Conservation (phyloP, 208 protist genomes). For the Trypanosoma mega region DNA sequence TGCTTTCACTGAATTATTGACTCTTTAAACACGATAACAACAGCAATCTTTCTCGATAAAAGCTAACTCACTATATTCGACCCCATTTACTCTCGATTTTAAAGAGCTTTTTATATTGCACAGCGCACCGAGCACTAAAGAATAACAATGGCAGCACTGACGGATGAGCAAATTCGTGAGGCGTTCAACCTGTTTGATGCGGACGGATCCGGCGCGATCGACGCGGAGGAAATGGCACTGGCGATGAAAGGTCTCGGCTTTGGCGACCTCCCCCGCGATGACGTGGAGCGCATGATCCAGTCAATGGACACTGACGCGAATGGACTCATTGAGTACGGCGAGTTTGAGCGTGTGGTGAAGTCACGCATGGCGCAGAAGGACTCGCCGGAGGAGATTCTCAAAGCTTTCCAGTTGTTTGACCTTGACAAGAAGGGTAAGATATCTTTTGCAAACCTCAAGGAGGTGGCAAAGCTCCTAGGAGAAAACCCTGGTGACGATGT, state of each 20-base stretch:
- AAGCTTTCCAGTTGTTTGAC: conserved; percentile 97
- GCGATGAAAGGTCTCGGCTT: conserved; percentile 96
- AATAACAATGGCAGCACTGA: conserved; percentile 83
- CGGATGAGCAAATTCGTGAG: conserved; percentile 94
- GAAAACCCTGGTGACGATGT: conserved; percentile 97
- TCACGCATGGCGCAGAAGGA: conserved; percentile 91
- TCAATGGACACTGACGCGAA: conserved; percentile 87
- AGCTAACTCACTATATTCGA: too few species aligned
- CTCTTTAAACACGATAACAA: too few species aligned
- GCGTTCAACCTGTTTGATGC: conserved; percentile 98
- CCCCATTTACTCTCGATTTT: too few species aligned
- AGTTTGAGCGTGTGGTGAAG: conserved; percentile 92
- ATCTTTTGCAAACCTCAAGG: conserved; percentile 96
- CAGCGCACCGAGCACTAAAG: too few species aligned
- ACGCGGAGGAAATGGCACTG: conserved; percentile 94
- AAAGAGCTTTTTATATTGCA: too few species aligned
- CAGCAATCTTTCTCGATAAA: too few species aligned
- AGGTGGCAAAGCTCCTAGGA: conserved; percentile 94
- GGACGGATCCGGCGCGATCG: conserved; percentile 92
- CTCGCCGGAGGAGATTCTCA: conserved; percentile 93
- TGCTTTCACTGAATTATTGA: too few species aligned
- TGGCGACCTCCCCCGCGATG: conserved; percentile 90
- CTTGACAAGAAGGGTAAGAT: conserved; percentile 96
- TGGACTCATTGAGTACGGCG: conserved; percentile 85
- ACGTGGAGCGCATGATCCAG: conserved; percentile 91